Base-by-base conservation (phyloP, 805 yeast species). In the Candida sanyiensis region DNA sequence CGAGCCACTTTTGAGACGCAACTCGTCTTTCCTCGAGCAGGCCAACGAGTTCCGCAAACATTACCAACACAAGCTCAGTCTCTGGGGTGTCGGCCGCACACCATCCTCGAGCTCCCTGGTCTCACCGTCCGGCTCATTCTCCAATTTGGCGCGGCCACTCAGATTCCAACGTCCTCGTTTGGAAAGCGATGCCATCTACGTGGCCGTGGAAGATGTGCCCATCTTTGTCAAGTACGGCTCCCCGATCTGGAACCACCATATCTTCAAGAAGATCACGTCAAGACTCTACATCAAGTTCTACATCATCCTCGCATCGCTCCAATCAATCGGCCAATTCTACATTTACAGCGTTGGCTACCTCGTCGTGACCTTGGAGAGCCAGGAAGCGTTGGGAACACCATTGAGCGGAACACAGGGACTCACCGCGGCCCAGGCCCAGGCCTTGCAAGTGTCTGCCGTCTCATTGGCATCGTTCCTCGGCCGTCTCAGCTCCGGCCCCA, bases 281-380 rank as follows among this genome's bases (percentile, higher is more conserved):
- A 38, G 55, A 18, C 26, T 60, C 2, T 83, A 77, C 42, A 44
- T 78, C 15, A 59, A 69, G 7, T 80, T 76, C 46, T 79, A 67
- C 47, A 32, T 75, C 6, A 65, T 77, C n/a, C 62, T 80, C 18
- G 75, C 83, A 0, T 56, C 73, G 5, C 59, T 75, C 31, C 73
- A 80, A 52, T 80, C 85, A 1, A 64, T 77, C 30, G 84, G 88
- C 4, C 89, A 82, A 54, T 72, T 75, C 57, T 83, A 82, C 52
- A 82, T 83, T 20, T 83, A 70, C 51, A 72, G 83, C 3, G 79
- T 83, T 25, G 94, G 94, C 0, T 83, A 77, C 50, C 69, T 83
- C n/a, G 83, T 80, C 8, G 70, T 63, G 36, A 69, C 73, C 0
- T 71, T 69, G 45, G 57, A 62, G 10, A 59, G 51, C 2, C 31